Percentiles rank a stretch among this genome's conserved stretches.
These are phyloP conservation scores for Trypanosoma theileri DNA, from an alignment of 208 protist species.

Conservation along the genomic window DNA sequence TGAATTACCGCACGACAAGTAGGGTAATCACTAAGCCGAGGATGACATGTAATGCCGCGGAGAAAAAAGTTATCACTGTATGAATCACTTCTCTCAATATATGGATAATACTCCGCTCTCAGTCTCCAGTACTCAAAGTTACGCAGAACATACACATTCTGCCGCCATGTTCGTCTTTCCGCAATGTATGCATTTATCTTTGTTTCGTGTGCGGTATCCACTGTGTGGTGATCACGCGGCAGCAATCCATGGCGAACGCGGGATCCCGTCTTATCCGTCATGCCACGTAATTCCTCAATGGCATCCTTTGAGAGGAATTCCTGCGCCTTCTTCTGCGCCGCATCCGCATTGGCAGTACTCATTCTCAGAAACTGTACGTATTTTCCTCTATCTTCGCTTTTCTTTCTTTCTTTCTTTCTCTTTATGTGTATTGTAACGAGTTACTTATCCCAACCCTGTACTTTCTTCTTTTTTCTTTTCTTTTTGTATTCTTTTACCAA, in stretches of 20 bases:
- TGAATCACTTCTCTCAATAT: constrained; percentile 63
- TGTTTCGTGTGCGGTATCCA: constrained; percentile 58
- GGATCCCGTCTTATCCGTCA: constrained; percentile 38
- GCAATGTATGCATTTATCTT: constrained; percentile 66
- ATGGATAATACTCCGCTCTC: constrained; percentile 78
- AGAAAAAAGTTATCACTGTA: constrained; percentile 79
- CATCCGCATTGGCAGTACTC: constrained; percentile 10
- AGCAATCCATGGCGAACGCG: constrained; percentile 66
- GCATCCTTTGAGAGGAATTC: constrained; percentile 69
- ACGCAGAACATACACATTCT: constrained; percentile 56
- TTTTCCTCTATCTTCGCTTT: constrained; percentile 14
- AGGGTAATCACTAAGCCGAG: constrained; percentile 83
- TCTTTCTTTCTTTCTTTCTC: background rate
- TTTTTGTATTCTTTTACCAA: no score
- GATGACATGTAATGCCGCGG: constrained; percentile 73
- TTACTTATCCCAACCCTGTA: no score
- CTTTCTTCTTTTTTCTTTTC: no score
- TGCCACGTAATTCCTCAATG: constrained; percentile 44
- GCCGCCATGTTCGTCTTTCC: constrained; percentile 55
- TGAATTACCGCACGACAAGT: constrained; percentile 78
- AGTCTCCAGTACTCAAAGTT: constrained; percentile 81
- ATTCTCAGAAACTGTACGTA: constrained; percentile 19
- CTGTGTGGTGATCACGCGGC: constrained; percentile 48
- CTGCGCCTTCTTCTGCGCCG: constrained; percentile 36
- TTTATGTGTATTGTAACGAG: background rate